Evolutionary conservation across 495 filamentous ascomycete species (phyloP).

Genomic region (Cudoniella acicularis): DNA sequence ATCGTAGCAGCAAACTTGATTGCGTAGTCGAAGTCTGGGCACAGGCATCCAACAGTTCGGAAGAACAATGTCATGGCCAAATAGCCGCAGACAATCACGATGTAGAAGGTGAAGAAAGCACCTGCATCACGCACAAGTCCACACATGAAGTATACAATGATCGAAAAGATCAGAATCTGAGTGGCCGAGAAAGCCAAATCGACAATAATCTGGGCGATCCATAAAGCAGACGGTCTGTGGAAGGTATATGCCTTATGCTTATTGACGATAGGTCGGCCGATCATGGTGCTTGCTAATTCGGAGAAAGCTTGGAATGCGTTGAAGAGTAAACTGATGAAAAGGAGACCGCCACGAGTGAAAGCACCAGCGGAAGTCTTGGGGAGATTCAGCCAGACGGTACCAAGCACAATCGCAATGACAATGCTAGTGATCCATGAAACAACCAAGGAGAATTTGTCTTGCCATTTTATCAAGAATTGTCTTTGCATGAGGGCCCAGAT

Average conservation of each 20-base stretch:
- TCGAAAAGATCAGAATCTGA: slow-evolving; percentile 67
- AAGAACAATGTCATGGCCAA: slow-evolving; percentile 81
- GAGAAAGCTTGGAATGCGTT: slow-evolving; percentile 75
- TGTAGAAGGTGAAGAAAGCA: slow-evolving; percentile 71
- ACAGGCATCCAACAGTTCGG: slow-evolving; percentile 70
- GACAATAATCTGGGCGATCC: slow-evolving; percentile 70
- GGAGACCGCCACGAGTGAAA: slow-evolving; percentile 51
- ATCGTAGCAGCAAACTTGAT: slow-evolving; percentile 74
- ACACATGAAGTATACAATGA: slow-evolving; percentile 77
- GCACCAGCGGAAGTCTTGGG: slow-evolving; percentile 55
- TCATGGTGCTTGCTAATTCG: slow-evolving; percentile 70
- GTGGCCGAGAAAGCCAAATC: slow-evolving; percentile 70
- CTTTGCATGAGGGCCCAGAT: slow-evolving; percentile 79
- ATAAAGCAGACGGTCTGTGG: slow-evolving; percentile 76
- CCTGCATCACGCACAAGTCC: slow-evolving; percentile 64
- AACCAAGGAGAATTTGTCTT: slow-evolving; percentile 72
- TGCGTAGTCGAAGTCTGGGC: slow-evolving; percentile 81
- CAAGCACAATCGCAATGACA: slow-evolving; percentile 70
- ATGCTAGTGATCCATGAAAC: slow-evolving; percentile 76
- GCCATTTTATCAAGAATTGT: slow-evolving; percentile 80
- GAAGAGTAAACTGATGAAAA: slow-evolving; percentile 77
- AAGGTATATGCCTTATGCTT: slow-evolving; percentile 86
- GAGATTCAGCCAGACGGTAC: slow-evolving; percentile 74
- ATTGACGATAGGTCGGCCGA: slow-evolving; percentile 66
- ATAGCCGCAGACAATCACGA: slow-evolving; percentile 54